Evolutionary conservation across 768 basidiomycete species (phyloP), one percentile per base, ranked within the genome.

Genomic region (Tremella mesenterica): DNA sequence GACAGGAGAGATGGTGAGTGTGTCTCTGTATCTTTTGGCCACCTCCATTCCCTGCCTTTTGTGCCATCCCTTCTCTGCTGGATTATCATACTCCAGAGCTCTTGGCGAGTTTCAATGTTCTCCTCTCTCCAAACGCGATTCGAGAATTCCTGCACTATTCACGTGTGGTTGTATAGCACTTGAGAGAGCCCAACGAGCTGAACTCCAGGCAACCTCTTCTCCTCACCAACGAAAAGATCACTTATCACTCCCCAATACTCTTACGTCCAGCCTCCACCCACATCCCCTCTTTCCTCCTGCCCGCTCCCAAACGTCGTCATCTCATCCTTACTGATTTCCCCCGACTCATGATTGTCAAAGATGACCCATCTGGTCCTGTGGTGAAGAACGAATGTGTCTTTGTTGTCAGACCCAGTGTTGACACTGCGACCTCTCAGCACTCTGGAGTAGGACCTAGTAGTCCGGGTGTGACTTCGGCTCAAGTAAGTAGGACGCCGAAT

Each of bases 271-370:
- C 63, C 14, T 43, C 60, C 2, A 31, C 58, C 3, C 64, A 60
- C 30, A 47, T 67, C 20, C 69, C 67, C 7, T 51, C 62, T 5
- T 65, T 71, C 56, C 55, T 72, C n/a, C 52, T 64, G 3, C 54
- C 58, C n/a, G 53, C 45, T 7, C 29, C 54, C 10, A 71, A 65
- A 44, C 56, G 53, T n/a, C 63, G 70, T 9, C 56, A 59, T 31
- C 50, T 71, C 25, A 59, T 69, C 34, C 38, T 69, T 4, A 66
- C 67, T 23, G 67, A 67, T 44, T 65, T 69, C 52, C 69, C 67
- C 18, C 55, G 71, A 28, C 55, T 73, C n/a, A 61, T 73, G 18
- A 60, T 61, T 18, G 62, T 71, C 44, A 70, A 69, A 55, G 67
- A 69, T 44, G 71, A 73, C 46, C 16, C 39, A 25, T 21, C 49